phyloP scores from a whole-genome alignment of 352 stramenopile species.

The Aphanomyces euteiches region DNA sequence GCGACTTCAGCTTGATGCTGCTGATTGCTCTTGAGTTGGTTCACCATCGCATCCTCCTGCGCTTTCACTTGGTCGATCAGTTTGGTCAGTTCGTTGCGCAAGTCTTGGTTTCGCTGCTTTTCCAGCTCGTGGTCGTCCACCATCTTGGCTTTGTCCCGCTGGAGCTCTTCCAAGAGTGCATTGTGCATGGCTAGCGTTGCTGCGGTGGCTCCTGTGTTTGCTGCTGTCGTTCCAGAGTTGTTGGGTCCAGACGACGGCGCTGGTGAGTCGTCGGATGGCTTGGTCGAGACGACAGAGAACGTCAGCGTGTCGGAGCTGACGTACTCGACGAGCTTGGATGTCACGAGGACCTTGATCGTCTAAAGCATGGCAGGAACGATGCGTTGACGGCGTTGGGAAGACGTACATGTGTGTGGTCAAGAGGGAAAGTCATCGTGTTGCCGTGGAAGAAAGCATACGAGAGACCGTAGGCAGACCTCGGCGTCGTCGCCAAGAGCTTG shows the following conservation, averaged over 20 bases:
- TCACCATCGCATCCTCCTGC: constrained; percentile 17
- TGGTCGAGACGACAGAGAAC: not conserved
- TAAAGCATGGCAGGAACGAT: not conserved
- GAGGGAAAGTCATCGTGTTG: constrained; percentile 7
- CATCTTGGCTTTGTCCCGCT: constrained; percentile 20
- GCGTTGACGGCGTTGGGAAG: not conserved
- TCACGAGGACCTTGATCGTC: constrained; percentile 28
- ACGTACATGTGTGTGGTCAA: constrained; percentile 20
- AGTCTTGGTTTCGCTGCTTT: constrained; percentile 8
- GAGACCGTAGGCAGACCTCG: not conserved
- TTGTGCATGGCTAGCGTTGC: not conserved
- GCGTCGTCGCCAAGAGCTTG: not conserved
- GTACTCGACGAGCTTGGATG: constrained; percentile 22
- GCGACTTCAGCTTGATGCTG: not conserved
- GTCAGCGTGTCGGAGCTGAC: constrained; percentile 18
- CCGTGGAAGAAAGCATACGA: constrained; percentile 17
- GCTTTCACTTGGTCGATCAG: constrained; percentile 20
- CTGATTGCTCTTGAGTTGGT: constrained; percentile 21
- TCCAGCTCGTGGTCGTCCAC: constrained; percentile 11
- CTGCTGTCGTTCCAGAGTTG: not conserved
- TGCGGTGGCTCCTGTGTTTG: not conserved
- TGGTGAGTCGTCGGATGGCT: not conserved
- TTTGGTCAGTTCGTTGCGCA: constrained; percentile 16
- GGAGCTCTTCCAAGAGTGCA: constrained; percentile 23
- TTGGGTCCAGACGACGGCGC: not conserved